Base-by-base conservation (phyloP, 2,329 filamentous ascomycete species). In the Aaosphaeria arxii region DNA sequence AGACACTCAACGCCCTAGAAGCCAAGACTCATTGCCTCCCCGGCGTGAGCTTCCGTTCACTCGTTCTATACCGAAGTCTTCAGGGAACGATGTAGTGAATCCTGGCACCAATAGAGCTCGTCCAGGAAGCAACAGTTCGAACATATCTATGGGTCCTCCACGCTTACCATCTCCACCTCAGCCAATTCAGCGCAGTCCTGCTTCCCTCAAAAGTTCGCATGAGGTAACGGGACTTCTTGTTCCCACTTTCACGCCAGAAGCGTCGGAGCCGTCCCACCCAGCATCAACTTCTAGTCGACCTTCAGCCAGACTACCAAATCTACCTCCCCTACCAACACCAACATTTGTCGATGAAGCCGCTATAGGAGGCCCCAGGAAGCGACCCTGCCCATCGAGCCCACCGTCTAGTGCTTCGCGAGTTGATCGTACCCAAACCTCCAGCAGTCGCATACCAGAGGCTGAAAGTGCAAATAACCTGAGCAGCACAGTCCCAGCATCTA, bases 21-120 rank as follows among this genome's bases (percentile, higher is more conserved):
- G 17, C 17, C 17, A 24, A 24, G 17, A 24, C 17, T 24, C 17
- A 24, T 30, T 72, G 31, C 70, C 70, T 28, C 69, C 70, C 6
- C 57, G 64, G 43, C 63, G 71, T 42, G 70, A 73, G 50, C 61
- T 73, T 13, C 71, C 71, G 4, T 75, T 75, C 51, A 55, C 61
- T 35, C 62, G 67, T 6, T 55, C 63, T 24, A 42, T 57, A 7
- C 52, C 60, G n/a, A 48, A 58, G 35, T 63, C 63, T 43, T 53
- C 58, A 33, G 55, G 57, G 11, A 63, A 51, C 31, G 60, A 65
- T 7, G 58, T 47, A 7, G 49, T 47, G 7, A 9, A 36, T 36
- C 33, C 33, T 36, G 9, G 17, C 17, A 24, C 2, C 33, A 4
- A 36, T n/a, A 4, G 33, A 36, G 9, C 33, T 9, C n/a, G n/a